Evolutionary conservation across 352 stramenopile species (phyloP).

Genomic region (Stramenopiles sp.): DNA sequence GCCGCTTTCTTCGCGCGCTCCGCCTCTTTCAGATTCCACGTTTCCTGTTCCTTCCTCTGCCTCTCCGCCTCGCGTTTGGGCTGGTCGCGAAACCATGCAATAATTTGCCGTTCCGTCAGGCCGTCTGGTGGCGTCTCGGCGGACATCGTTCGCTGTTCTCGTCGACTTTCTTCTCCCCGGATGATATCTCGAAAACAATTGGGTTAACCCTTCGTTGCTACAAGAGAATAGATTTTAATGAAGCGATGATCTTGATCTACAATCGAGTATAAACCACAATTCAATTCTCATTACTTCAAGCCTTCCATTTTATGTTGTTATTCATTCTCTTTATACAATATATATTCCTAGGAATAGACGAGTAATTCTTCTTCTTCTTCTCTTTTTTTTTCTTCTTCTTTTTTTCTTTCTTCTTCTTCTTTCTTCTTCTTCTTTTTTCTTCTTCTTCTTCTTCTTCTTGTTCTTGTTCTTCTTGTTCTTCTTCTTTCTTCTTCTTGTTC

Average conservation of each 20-base stretch:
- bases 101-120: background rate
- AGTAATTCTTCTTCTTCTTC: background rate
- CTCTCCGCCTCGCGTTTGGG: slow-evolving; percentile 37
- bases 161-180: background rate
- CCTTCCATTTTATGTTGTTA: background rate
- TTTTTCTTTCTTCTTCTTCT: background rate
- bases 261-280: too few species aligned
- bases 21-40: slow-evolving; percentile 37
- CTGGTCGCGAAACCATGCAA: background rate
- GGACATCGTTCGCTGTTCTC: background rate
- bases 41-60: slow-evolving; percentile 33
- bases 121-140: background rate
- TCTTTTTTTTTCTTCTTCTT: background rate
- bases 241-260: too few species aligned
- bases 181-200: too few species aligned
- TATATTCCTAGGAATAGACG: background rate
- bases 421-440: background rate
- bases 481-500: background rate
- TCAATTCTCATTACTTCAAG: too few species aligned
- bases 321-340: background rate
- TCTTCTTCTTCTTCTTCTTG: background rate
- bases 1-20: slow-evolving; percentile 35
- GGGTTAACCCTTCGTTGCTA: too few species aligned
- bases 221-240: too few species aligned
- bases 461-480: background rate